phyloP scores from a whole-genome alignment of 495 filamentous ascomycete species.

The Penicillium arizonense region DNA sequence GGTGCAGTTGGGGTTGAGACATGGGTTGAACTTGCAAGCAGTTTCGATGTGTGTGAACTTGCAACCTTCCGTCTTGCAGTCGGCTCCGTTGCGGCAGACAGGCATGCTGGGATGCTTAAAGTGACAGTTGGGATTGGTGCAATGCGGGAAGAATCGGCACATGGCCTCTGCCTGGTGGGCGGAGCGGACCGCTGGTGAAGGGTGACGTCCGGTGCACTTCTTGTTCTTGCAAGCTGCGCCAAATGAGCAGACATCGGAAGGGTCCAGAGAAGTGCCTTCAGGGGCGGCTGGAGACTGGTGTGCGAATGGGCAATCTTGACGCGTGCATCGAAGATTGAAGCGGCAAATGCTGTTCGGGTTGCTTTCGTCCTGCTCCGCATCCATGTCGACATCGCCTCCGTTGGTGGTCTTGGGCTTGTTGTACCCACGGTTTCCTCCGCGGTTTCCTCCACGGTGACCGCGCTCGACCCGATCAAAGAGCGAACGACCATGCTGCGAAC shows the following conservation, averaged over 20 bases:
- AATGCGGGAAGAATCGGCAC: slow-evolving; percentile 95
- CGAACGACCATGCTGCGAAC: slow-evolving; percentile 54
- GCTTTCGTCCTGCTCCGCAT: slow-evolving; percentile 54
- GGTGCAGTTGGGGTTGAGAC: slow-evolving; percentile 76
- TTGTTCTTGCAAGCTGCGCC: slow-evolving; percentile 91
- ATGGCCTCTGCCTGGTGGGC: slow-evolving; percentile 79
- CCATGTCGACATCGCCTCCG: slow-evolving; percentile 40
- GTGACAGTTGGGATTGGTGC: slow-evolving; percentile 78
- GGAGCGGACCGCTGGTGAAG: slow-evolving; percentile 78
- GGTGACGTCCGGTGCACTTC: slow-evolving; percentile 90
- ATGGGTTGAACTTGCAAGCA: slow-evolving; percentile 88
- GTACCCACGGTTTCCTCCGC: slow-evolving; percentile 33
- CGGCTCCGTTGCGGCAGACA: slow-evolving; percentile 88
- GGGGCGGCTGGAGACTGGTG: slow-evolving; percentile 93
- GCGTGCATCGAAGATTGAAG: slow-evolving; percentile 84
- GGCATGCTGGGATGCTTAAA: slow-evolving; percentile 83
- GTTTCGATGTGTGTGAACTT: slow-evolving; percentile 84
- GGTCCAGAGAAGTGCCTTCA: slow-evolving; percentile 74
- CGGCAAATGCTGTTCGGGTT: slow-evolving; percentile 60
- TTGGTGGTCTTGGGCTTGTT: slow-evolving; percentile 23
- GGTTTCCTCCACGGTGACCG: slow-evolving; percentile 26
- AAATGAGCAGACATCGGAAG: slow-evolving; percentile 76
- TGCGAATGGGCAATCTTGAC: slow-evolving; percentile 85
- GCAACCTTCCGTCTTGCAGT: slow-evolving; percentile 81
- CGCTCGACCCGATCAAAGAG: slow-evolving; percentile 76